Conservation (phyloP, 352 stramenopile genomes). For the Pythium monospermum region DNA sequence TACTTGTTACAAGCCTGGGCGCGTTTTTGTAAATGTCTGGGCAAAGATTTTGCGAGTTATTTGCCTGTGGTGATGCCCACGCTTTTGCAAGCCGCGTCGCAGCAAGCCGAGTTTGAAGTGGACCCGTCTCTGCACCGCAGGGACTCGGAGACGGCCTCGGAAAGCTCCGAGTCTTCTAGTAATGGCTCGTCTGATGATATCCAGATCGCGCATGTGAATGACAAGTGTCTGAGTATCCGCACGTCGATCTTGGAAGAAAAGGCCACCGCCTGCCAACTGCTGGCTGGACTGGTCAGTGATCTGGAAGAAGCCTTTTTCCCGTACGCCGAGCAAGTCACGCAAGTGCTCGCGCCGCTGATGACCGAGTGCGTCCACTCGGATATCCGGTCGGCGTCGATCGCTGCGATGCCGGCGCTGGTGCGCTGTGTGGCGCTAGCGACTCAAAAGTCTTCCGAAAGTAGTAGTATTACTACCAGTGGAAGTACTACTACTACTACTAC, state of each 20-base stretch:
- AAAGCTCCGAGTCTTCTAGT: slow-evolving; percentile 16
- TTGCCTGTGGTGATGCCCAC: slow-evolving; percentile 79
- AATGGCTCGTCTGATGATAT: slow-evolving; percentile 73
- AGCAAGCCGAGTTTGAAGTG: slow-evolving; percentile 83
- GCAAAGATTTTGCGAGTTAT: slow-evolving; percentile 73
- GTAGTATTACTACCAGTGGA: neutral
- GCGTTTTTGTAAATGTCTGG: slow-evolving; percentile 69
- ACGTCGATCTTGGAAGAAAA: slow-evolving; percentile 83
- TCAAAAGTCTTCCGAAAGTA: slow-evolving; percentile 18
- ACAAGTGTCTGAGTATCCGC: slow-evolving; percentile 77
- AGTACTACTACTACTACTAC: neutral
- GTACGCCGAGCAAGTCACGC: slow-evolving; percentile 81
- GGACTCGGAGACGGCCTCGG: slow-evolving; percentile 48
- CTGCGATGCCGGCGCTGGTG: slow-evolving; percentile 74
- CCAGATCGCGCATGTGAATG: slow-evolving; percentile 79
- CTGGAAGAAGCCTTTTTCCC: slow-evolving; percentile 84
- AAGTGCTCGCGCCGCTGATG: slow-evolving; percentile 73
- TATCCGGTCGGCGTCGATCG: slow-evolving; percentile 75
- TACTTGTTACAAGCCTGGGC: slow-evolving; percentile 81
- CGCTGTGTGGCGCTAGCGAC: slow-evolving; percentile 59
- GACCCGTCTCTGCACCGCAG: slow-evolving; percentile 49
- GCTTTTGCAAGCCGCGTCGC: slow-evolving; percentile 64
- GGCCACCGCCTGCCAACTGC: slow-evolving; percentile 72
- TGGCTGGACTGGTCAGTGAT: slow-evolving; percentile 69
- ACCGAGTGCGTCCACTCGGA: slow-evolving; percentile 84